phyloP scores from a whole-genome alignment of 495 filamentous ascomycete genomes.

The Penicillium roqueforti region DNA sequence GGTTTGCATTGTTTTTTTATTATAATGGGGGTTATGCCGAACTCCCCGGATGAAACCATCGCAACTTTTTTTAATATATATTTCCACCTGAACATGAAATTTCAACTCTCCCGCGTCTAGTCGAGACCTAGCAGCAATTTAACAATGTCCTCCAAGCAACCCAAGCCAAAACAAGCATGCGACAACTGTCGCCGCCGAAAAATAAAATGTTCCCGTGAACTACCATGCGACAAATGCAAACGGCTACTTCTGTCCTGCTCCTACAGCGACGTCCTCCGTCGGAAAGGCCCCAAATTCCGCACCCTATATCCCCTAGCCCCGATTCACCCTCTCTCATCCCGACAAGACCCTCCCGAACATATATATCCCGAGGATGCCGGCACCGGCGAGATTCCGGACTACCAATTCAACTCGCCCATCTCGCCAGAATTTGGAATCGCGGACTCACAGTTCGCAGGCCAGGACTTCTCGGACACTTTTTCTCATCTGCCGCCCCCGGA shows the following conservation, averaged over 20 bases:
- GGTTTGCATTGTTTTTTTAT: constrained; percentile 8
- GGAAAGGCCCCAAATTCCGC: constrained; percentile 45
- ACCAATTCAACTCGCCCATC: constrained; percentile 26
- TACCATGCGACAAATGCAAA: constrained; percentile 45
- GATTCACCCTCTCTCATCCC: constrained; percentile 34
- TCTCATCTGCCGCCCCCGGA: constrained; percentile 30
- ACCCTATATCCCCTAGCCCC: constrained; percentile 44
- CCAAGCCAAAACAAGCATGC: constrained; percentile 39
- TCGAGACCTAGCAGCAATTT: background rate
- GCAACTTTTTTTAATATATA: background rate
- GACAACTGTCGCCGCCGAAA: constrained; percentile 46
- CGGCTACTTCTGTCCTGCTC: constrained; percentile 44
- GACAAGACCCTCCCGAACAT: constrained; percentile 14
- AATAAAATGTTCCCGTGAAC: constrained; percentile 43
- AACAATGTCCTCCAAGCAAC: constrained; percentile 26
- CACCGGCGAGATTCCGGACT: constrained; percentile 9
- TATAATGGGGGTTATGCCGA: background rate
- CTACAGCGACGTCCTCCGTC: constrained; percentile 42
- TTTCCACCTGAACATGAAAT: constrained; percentile 8
- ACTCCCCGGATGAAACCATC: background rate
- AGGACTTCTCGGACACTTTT: constrained; percentile 27
- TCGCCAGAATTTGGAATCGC: constrained; percentile 22
- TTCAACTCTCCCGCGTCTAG: background rate
- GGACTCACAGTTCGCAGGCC: constrained; percentile 23
- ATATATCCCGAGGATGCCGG: constrained; percentile 19